Percentiles rank a stretch among this genome's conserved stretches.
Evolutionary conservation across 495 filamentous ascomycete genomes (phyloP).

Genomic region (Neurospora tetraspora): DNA sequence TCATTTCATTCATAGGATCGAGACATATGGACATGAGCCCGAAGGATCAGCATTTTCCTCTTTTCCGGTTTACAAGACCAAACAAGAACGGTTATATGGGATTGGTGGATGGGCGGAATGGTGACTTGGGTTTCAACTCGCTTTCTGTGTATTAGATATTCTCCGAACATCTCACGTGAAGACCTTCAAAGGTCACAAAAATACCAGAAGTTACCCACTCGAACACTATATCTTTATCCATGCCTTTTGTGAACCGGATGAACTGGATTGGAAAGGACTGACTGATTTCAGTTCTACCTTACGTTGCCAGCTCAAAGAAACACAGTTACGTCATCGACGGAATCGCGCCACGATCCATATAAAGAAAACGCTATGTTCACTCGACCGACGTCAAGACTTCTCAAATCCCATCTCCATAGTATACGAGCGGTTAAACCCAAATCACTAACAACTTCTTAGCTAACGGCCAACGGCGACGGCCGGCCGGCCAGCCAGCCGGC

Average conservation of each 20-base stretch:
- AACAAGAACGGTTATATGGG: constrained; percentile 1
- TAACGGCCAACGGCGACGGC: background rate
- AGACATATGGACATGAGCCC: constrained; percentile 7
- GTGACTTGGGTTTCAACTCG: constrained; percentile 29
- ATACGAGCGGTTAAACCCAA: background rate
- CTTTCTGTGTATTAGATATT: constrained; percentile 47
- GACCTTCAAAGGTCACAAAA: constrained; percentile 21
- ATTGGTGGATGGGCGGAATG: constrained; percentile 2
- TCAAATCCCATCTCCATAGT: background rate
- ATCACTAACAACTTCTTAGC: too few species aligned
- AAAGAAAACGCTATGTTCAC: background rate
- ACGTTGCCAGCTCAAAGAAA: background rate
- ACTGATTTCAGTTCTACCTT: background rate
- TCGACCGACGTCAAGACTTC: background rate
- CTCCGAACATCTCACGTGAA: constrained; percentile 8
- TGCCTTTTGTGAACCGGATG: background rate
- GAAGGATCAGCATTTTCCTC: constrained; percentile 19
- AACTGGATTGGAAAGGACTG: background rate
- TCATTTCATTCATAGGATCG: constrained; percentile 1
- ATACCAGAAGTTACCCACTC: constrained; percentile 52
- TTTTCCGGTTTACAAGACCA: constrained; percentile 2
- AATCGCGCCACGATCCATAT: background rate
- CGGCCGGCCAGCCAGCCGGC: background rate
- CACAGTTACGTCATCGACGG: background rate
- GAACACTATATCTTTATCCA: constrained; percentile 6